phyloP scores from a whole-genome alignment of 768 basidiomycete species.

The Fistulinella prunicolor region DNA sequence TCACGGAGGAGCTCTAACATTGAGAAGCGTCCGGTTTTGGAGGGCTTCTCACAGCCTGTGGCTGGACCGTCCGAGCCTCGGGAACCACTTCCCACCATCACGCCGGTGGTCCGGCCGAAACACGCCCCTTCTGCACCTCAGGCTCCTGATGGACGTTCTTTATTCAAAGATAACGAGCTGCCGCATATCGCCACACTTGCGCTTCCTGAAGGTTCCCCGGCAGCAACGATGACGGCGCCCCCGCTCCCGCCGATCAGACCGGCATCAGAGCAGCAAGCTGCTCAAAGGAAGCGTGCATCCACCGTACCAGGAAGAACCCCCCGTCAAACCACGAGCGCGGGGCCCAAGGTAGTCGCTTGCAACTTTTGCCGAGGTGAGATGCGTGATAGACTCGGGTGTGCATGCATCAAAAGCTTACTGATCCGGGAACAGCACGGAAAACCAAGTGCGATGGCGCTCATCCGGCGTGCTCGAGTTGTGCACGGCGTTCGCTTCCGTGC shows the following conservation, averaged over 20 bases:
- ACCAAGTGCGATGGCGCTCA: slow-evolving; percentile 88
- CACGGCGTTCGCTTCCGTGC: slow-evolving; percentile 70
- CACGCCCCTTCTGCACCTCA: slow-evolving; percentile 22
- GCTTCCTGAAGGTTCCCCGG: slow-evolving; percentile 53
- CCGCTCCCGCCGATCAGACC: slow-evolving; percentile 63
- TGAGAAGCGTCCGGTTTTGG: slow-evolving; percentile 34
- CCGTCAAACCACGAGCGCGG: slow-evolving; percentile 61
- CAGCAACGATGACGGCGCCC: slow-evolving; percentile 57
- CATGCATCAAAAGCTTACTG: slow-evolving; percentile 4
- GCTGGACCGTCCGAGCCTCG: slow-evolving; percentile 43
- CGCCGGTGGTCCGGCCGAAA: slow-evolving; percentile 35
- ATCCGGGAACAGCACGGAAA: slow-evolving; percentile 61
- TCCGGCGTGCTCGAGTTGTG: slow-evolving; percentile 80
- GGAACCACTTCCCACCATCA: slow-evolving; percentile 39
- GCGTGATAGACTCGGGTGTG: slow-evolving; percentile 2
- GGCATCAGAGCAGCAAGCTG: slow-evolving; percentile 63
- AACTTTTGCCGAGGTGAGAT: slow-evolving; percentile 82
- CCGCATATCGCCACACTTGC: slow-evolving; percentile 73
- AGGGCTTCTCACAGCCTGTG: slow-evolving; percentile 28
- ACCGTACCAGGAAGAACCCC: slow-evolving; percentile 63
- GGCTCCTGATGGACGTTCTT: slow-evolving; percentile 36
- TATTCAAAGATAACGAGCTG: slow-evolving; percentile 61
- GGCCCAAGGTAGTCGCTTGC: slow-evolving; percentile 85
- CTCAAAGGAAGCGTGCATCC: slow-evolving; percentile 66
- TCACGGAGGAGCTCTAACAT: slow-evolving; percentile 37